Base-by-base conservation (phyloP, 495 filamentous ascomycete species). In the Physcia stellaris region DNA sequence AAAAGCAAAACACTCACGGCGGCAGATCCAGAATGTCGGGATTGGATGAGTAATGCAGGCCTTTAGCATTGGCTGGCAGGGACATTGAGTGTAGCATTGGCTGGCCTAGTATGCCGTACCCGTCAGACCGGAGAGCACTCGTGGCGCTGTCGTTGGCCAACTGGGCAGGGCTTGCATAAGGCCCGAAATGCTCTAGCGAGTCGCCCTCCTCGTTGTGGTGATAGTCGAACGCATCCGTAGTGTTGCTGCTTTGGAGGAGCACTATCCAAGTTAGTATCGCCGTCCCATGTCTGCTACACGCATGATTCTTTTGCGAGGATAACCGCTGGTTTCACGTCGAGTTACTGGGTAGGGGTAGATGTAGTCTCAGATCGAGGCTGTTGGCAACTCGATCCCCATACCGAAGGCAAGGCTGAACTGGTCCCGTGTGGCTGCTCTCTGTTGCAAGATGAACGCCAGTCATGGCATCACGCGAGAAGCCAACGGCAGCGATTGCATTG, bases 1-100 rank as follows among this genome's bases (percentile, higher is more conserved):
- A 55, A 35, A 58, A 64, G 64, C 50, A 35, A 31, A 58, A 37
- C 52, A 67, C 65, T 58, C 67, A 69, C 65, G 60, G 53, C 49
- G 63, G 53, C 54, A 65, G 62, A 39, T 66, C 61, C 56, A 62
- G 48, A 37, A 50, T 54, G 61, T 59, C 44, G 45, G 57, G 56
- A 47, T 60, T 60, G 54, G 60, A 50, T 50, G 56, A 60, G 59
- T 64, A 67, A 49, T 58, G 52, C 49, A 64, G 50, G 53, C 60
- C 58, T 59, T 62, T 66, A 54, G 55, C 61, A 46, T 56, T 57
- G 52, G 61, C 53, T n/a, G n/a, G n/a, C 46, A 66, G 59, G 17
- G 64, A 59, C 46, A 57, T 54, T 17, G 55, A 50, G 32, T 58
- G 53, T 21, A 49, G 46, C 32, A 62, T 39, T 46, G 46, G 41